phyloP scores from a whole-genome alignment of 2,329 filamentous ascomycete genomes.

The Alternaria ethzedia region DNA sequence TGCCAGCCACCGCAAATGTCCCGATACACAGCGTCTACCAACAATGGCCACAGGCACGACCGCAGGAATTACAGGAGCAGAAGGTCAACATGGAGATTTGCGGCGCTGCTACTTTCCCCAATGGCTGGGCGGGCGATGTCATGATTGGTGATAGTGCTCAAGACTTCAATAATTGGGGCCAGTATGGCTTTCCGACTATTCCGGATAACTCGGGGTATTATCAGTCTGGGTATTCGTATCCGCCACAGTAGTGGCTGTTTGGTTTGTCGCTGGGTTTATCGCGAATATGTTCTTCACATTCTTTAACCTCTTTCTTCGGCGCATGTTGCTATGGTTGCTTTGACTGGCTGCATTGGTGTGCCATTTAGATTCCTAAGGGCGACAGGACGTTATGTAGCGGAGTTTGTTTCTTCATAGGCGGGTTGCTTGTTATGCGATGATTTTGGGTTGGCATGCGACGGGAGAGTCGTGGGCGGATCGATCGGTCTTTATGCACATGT shows the following conservation, averaged over 20 bases:
- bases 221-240: background rate
- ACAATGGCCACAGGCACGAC: background rate
- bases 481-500: background rate
- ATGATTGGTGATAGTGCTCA: conserved; percentile 3
- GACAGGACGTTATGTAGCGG: background rate
- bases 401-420: background rate
- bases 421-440: background rate
- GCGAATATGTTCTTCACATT: too few species aligned
- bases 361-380: background rate
- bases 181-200: background rate
- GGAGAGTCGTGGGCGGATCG: background rate
- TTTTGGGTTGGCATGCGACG: background rate
- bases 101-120: background rate
- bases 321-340: background rate
- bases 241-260: background rate
- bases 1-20: background rate
- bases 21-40: background rate
- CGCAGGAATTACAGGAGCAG: background rate
- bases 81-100: conserved; percentile 3
- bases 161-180: background rate
- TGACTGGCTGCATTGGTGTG: background rate
- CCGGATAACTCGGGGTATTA: background rate
- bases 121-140: background rate
- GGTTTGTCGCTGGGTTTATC: too few species aligned
- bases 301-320: background rate